Evolutionary conservation across 345 rosid genomes (phyloP), one percentile per base, ranked within the genome.

Genomic region (Aegle marmelos): DNA sequence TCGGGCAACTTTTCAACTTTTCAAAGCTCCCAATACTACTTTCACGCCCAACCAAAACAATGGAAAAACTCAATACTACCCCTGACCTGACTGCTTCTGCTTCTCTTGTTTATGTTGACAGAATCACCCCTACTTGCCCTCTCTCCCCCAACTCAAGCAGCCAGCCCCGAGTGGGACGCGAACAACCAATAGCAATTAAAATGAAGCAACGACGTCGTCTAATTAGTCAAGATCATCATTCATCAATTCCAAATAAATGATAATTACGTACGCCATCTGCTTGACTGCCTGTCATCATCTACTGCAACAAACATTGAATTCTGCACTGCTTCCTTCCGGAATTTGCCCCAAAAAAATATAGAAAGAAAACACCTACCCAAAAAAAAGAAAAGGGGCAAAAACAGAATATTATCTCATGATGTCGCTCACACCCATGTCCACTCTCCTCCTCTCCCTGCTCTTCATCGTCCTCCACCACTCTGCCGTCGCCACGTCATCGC

Each of bases 401-500:
- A 70, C 8, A 9, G 33, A 5, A 39, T 2, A 45, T 30, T 60
- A 0, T 9, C 2, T 61, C 41, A 22, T 7, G 33, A 80, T 85
- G 82, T 73, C 78, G 53, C 70, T 53, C 75, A 1, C 80, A 10
- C 74, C 50, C 45, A 63, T 57, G 36, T 54, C 56, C 56, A 30
- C 34, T 54, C 0, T 79, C 53, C 34, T 84, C 36, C 67, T 79
- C 73, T 73, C 70, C 16, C 22, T 45, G 19, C 60, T 88, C 79
- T 31, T 79, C 62, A 34, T 80, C 53, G 48, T 82, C 79, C 53
- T 86, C 78, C 30, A 86, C 68, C 58, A 4, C 21, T 68, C 73
- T 11, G 22, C 68, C 16, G 63, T 78, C 59, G 81, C 78, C 75
- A 36, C 86, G n/a, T 65, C 87, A 9, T 68, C 84, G 2, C n/a